phyloP scores from a whole-genome alignment of 108 stramenopile genomes.

The Cylindrotheca closterium region DNA sequence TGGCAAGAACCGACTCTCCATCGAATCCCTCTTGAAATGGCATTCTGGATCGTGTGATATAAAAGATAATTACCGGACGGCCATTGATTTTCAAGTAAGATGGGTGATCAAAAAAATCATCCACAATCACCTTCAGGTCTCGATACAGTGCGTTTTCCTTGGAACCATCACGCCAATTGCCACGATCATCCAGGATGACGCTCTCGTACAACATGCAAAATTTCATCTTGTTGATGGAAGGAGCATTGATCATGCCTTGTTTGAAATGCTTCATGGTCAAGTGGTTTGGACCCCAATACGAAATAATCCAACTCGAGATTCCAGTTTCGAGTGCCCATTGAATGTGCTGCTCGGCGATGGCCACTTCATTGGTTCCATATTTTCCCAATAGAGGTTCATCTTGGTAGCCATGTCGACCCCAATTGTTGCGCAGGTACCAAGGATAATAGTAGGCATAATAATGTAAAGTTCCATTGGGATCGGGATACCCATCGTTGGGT shows the following conservation, averaged over 20 bases:
- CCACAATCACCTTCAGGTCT: slow-evolving; percentile 1
- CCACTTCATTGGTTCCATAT: slow-evolving; percentile 17
- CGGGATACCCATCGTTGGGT: not conserved
- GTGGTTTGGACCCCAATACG: slow-evolving; percentile 6
- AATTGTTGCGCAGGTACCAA: slow-evolving; percentile 24
- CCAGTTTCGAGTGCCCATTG: slow-evolving; percentile 22
- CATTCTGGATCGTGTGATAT: slow-evolving; percentile 22
- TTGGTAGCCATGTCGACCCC: slow-evolving; percentile 21
- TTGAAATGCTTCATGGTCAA: slow-evolving; percentile 9
- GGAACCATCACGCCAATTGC: slow-evolving; percentile 8
- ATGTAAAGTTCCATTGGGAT: not conserved
- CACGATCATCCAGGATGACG: slow-evolving; percentile 7
- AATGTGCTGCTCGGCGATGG: slow-evolving; percentile 28
- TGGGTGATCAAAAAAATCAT: slow-evolving; percentile 29
- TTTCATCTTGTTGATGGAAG: slow-evolving; percentile 17
- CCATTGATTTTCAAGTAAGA: slow-evolving; percentile 29
- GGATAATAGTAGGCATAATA: slow-evolving; percentile 32
- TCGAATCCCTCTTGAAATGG: slow-evolving; percentile 3
- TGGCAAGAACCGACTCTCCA: slow-evolving; percentile 1
- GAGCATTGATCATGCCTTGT: slow-evolving; percentile 23
- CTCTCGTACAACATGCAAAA: slow-evolving; percentile 31
- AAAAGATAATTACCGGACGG: slow-evolving; percentile 34
- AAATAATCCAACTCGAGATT: slow-evolving; percentile 19
- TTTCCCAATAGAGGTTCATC: slow-evolving; percentile 22
- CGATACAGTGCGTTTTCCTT: not conserved